These are phyloP conservation scores for Trichosanthes truncata DNA, from an alignment of 306 rosid species.

Conservation along the genomic window DNA sequence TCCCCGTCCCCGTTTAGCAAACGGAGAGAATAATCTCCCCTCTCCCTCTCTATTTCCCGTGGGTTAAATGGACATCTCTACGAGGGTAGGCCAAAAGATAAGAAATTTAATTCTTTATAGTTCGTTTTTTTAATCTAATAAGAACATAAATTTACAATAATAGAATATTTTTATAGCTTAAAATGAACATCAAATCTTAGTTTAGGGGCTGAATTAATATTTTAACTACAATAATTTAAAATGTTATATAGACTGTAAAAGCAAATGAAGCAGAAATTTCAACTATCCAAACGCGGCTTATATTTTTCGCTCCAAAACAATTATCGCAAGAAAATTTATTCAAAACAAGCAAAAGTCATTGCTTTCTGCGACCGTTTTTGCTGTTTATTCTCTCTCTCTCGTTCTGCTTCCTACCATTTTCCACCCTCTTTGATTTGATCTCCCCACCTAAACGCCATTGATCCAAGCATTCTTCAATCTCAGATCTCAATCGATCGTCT, in stretches of 20 bases:
- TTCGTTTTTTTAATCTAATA: no score
- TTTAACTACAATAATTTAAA: no score
- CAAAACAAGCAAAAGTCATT: slow-evolving; percentile 1
- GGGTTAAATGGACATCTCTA: no score
- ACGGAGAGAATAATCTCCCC: no score
- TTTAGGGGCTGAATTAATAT: not conserved
- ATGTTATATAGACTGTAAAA: no score
- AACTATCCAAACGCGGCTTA: not conserved
- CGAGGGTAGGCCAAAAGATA: no score
- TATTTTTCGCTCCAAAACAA: not conserved
- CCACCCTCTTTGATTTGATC: slow-evolving; percentile 21
- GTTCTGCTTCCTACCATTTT: not conserved
- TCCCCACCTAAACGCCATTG: slow-evolving; percentile 27
- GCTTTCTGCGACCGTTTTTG: not conserved
- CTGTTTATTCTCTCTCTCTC: slow-evolving; percentile 6
- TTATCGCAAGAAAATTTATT: not conserved
- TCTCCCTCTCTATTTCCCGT: no score
- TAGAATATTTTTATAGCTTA: no score
- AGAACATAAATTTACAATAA: no score
- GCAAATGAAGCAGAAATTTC: not conserved
- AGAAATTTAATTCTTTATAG: no score
- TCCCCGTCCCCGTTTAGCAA: no score
- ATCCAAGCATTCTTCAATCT: not conserved
- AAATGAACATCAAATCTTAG: not conserved
- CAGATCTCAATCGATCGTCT: slow-evolving; percentile 15